Conservation (phyloP, 1,139 yeast species). For the Yamadazyma conglobata region DNA sequence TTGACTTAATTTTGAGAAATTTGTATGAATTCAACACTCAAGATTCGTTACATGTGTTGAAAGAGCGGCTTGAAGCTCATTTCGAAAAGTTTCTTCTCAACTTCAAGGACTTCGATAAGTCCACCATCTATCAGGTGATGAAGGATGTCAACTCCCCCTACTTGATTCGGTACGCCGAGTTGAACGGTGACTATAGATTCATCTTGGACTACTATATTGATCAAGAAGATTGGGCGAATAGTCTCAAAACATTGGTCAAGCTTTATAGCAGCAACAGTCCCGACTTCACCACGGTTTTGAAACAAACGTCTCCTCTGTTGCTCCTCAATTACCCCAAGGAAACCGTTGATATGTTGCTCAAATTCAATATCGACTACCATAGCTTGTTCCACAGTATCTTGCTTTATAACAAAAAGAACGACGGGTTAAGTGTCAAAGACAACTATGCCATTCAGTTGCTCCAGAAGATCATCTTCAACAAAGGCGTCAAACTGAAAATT, state of each 20-base stretch:
- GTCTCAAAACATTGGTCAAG: constrained; percentile 55
- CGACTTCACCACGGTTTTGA: constrained; percentile 31
- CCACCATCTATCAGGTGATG: constrained; percentile 71
- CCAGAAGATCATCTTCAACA: constrained; percentile 55
- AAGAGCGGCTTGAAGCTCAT: constrained; percentile 39
- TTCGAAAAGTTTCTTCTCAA: constrained; percentile 63
- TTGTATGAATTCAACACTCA: constrained; percentile 10
- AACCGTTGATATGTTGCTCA: constrained; percentile 80
- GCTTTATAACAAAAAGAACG: constrained; percentile 54
- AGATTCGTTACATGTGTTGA: constrained; percentile 4
- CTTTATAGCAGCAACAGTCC: constrained; percentile 35
- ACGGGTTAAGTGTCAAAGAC: constrained; percentile 23
- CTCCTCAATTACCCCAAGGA: constrained; percentile 64
- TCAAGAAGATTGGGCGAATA: constrained; percentile 68
- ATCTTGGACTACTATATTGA: constrained; percentile 69
- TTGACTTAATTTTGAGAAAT: constrained; percentile 50
- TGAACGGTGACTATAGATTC: constrained; percentile 65
- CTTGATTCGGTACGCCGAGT: constrained; percentile 63
- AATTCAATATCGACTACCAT: constrained; percentile 50
- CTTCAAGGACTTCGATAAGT: constrained; percentile 51
- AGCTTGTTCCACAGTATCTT: constrained; percentile 74
- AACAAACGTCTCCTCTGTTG: constrained; percentile 67
- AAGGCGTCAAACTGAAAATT: constrained; percentile 43
- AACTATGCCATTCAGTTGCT: constrained; percentile 70
- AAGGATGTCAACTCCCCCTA: constrained; percentile 60